Evolutionary conservation across 192 early-diverging fungal species (phyloP).

Genomic region (Umbelopsis sp.): DNA sequence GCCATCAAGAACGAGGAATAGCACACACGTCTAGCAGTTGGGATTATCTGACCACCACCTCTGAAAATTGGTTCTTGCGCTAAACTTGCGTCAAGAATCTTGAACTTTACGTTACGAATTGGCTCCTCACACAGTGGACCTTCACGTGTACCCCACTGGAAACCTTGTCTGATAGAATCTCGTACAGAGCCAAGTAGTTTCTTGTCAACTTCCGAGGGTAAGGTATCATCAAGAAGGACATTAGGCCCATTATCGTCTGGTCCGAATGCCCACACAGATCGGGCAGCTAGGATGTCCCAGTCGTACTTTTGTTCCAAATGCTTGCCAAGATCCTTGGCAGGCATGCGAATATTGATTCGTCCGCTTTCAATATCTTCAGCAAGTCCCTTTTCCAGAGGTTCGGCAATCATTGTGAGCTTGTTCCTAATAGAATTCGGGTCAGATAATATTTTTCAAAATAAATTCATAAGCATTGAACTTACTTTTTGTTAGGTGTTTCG

Average conservation of each 20-base stretch:
- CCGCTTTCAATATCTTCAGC: constrained; percentile 91
- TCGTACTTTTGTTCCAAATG: constrained; percentile 84
- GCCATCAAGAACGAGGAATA: constrained; percentile 97
- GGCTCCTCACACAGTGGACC: constrained; percentile 98
- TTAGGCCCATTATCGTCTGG: constrained; percentile 92
- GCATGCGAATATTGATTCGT: constrained; percentile 73
- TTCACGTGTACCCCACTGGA: constrained; percentile 97
- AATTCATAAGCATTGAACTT: constrained; percentile 17
- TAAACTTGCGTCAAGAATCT: constrained; percentile 84
- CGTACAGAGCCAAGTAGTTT: constrained; percentile 73
- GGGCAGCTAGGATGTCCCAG: constrained; percentile 93
- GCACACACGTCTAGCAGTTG: constrained; percentile 93
- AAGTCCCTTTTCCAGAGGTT: constrained; percentile 90
- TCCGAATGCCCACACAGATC: constrained; percentile 99
- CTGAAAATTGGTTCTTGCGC: constrained; percentile 89
- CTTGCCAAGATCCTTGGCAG: constrained; percentile 71
- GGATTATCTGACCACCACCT: constrained; percentile 96
- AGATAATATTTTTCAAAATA: not conserved
- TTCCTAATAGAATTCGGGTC: constrained; percentile 59
- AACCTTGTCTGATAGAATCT: constrained; percentile 92
- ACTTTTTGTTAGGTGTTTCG: constrained; percentile 98
- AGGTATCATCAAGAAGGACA: constrained; percentile 93
- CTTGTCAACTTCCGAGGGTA: constrained; percentile 91
- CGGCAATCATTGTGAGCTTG: constrained; percentile 94
- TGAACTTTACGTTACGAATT: constrained; percentile 94